A percentile compares a stretch with the other conserved stretches of the same genome.
These are phyloP conservation scores for Trichoderma sp. DNA, from an alignment of 2,329 filamentous ascomycete genomes.

Conservation along the genomic window DNA sequence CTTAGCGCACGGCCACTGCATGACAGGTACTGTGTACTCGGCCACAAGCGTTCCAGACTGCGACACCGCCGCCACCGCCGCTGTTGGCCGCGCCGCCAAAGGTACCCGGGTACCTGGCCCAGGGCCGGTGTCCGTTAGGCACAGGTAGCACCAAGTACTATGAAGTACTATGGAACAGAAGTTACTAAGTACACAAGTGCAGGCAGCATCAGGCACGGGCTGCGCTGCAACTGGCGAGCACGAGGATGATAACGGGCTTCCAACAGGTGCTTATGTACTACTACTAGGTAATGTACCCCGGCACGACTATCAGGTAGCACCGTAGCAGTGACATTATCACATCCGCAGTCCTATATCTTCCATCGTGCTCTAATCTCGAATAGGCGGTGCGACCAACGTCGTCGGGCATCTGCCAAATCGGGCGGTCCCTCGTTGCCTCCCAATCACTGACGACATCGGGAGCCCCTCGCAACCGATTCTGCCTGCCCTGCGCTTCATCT, in stretches of 20 bases:
- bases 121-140: too few relatives aligned
- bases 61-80: neutral
- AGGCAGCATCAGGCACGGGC: neutral
- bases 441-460: slow-evolving; percentile 20
- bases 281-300: too few relatives aligned
- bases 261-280: neutral
- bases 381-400: neutral
- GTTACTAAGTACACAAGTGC: too few relatives aligned
- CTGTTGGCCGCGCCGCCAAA: neutral
- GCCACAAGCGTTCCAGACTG: neutral
- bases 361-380: neutral
- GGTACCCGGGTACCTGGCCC: neutral
- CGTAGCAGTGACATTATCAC: neutral
- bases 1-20: neutral
- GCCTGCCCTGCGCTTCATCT: slow-evolving; percentile 4
- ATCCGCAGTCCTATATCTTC: neutral
- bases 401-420: slow-evolving; percentile 12
- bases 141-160: neutral
- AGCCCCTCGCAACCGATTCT: slow-evolving; percentile 18
- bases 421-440: neutral
- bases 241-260: neutral
- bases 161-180: too few relatives aligned
- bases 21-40: neutral
- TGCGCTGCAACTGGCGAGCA: neutral
- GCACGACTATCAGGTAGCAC: too few relatives aligned